Percentiles rank a stretch among this genome's conserved stretches.
These are phyloP conservation scores for Selenicereus undatus DNA, from an alignment of 148 eudicot species.

Conservation along the genomic window DNA sequence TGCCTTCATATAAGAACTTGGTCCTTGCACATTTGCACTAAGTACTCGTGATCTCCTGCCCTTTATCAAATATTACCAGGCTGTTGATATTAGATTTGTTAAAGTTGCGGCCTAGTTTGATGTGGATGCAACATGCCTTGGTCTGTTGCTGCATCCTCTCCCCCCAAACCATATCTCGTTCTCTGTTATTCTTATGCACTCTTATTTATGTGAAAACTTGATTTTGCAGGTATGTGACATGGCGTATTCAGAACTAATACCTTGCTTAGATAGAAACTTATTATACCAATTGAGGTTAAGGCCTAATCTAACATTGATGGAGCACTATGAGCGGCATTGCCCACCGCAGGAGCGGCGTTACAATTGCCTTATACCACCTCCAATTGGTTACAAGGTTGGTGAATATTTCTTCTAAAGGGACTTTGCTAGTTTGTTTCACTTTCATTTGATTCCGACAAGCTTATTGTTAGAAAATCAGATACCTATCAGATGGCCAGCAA, in stretches of 20 bases:
- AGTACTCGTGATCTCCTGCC: not conserved
- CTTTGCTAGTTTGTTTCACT: constrained; percentile 3
- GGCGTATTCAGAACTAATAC: constrained; percentile 59
- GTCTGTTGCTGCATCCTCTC: not conserved
- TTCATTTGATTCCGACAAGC: constrained; percentile 25
- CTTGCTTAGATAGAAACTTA: constrained; percentile 54
- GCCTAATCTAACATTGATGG: constrained; percentile 45
- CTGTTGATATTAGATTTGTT: not conserved
- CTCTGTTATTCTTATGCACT: not conserved
- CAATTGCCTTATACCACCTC: constrained; percentile 58
- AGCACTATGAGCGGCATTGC: constrained; percentile 59
- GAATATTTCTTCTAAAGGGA: constrained; percentile 1
- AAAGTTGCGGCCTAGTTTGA: not conserved
- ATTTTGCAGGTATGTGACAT: constrained; percentile 56
- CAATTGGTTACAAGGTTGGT: constrained; percentile 53
- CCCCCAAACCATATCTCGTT: not conserved
- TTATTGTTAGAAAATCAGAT: constrained; percentile 52
- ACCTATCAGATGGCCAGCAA: constrained; percentile 71
- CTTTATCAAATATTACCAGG: not conserved
- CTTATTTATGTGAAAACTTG: not conserved
- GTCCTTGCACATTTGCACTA: too few relatives aligned
- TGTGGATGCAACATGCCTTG: not conserved
- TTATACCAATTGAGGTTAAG: constrained; percentile 38
- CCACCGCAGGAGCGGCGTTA: constrained; percentile 44
- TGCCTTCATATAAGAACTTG: not conserved